These are phyloP conservation scores for Paspalum notatum DNA, from an alignment of 176 grass and related monocot species.

Conservation along the genomic window DNA sequence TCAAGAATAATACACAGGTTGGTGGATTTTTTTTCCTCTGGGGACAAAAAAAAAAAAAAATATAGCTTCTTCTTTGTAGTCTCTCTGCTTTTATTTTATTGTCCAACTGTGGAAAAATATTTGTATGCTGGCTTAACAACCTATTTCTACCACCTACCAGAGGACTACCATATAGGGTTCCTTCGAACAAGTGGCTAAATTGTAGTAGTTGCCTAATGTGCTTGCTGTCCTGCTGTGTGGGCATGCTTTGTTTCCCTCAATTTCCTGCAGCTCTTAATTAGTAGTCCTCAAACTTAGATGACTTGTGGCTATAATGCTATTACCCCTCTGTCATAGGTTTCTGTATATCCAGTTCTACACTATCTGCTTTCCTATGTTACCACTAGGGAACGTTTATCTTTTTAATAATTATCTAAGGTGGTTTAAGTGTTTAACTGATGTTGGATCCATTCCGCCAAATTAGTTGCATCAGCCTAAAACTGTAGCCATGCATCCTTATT, in stretches of 20 bases:
- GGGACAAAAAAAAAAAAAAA: too few relatives aligned
- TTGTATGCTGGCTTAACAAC: too few relatives aligned
- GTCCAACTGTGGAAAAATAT: neutral
- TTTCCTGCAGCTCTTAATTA: neutral
- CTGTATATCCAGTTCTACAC: too few relatives aligned
- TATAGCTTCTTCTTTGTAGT: neutral
- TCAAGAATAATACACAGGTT: constrained; percentile 76
- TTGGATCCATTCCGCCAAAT: neutral
- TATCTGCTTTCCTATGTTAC: neutral
- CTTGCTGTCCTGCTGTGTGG: neutral
- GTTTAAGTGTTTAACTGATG: neutral
- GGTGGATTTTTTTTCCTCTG: neutral
- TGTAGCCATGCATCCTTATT: neutral
- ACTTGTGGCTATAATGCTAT: neutral
- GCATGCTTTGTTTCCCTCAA: too few relatives aligned
- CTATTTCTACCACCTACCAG: too few relatives aligned
- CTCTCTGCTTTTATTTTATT: neutral
- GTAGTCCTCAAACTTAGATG: neutral
- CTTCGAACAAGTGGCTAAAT: too few relatives aligned
- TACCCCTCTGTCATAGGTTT: neutral
- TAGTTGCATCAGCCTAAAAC: neutral
- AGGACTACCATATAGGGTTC: too few relatives aligned
- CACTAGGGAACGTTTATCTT: neutral
- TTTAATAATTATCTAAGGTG: neutral
- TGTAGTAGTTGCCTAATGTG: neutral